Evolutionary conservation across 352 stramenopile species (phyloP).

Genomic region (Aphanomyces invadans): DNA sequence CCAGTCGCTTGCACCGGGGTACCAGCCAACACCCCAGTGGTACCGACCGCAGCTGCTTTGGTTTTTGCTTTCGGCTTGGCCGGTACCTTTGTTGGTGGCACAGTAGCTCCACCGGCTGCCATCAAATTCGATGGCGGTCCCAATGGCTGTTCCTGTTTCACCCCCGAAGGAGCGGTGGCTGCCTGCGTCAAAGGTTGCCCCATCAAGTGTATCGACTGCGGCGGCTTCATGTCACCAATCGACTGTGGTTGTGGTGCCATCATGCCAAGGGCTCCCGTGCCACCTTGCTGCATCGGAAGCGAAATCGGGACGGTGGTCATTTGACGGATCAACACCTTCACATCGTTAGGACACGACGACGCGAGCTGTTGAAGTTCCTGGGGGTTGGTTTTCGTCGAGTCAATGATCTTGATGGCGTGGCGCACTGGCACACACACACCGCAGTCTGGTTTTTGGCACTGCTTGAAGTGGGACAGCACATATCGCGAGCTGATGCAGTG

Average conservation of each 20-base stretch:
- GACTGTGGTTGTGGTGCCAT: too few species aligned
- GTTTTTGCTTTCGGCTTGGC: neutral
- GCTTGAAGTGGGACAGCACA: conserved; percentile 85
- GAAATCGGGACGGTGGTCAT: conserved; percentile 70
- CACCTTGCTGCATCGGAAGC: neutral
- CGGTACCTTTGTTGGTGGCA: neutral
- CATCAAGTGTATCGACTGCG: neutral
- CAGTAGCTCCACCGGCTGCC: neutral
- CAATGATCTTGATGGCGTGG: conserved; percentile 82
- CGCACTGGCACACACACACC: conserved; percentile 82
- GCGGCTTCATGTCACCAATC: too few species aligned
- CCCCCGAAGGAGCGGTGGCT: neutral
- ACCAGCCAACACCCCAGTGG: neutral
- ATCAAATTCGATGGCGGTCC: neutral
- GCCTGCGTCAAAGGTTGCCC: neutral
- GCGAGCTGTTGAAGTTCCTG: conserved; percentile 59
- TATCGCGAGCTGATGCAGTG: conserved; percentile 85
- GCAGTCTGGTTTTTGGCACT: conserved; percentile 88
- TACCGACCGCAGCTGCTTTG: neutral
- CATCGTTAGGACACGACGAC: conserved; percentile 60
- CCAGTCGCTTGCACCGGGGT: neutral
- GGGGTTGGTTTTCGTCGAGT: conserved; percentile 69
- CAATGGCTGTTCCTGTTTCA: neutral
- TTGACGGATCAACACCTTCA: conserved; percentile 79
- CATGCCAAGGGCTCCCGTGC: too few species aligned